Percentiles rank a stretch among this genome's conserved stretches.
Conservation (phyloP, 352 stramenopile genomes). For the Phytophthora citricola region DNA sequence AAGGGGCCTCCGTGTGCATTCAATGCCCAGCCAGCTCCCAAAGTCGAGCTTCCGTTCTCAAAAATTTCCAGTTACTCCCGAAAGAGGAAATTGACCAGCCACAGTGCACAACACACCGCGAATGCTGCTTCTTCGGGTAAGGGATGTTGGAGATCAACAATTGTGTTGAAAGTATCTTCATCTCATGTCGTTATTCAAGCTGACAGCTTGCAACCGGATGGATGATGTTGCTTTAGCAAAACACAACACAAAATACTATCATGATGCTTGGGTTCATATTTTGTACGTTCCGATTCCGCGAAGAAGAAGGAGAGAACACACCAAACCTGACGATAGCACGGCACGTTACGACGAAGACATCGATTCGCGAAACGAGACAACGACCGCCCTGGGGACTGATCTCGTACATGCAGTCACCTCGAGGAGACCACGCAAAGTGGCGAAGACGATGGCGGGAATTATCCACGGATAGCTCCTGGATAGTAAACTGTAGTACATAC, state of each 20-base stretch:
- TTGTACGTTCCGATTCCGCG: background rate
- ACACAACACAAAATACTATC: too few species aligned
- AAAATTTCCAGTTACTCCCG: constrained; percentile 28
- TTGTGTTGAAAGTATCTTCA: too few species aligned
- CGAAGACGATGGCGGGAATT: background rate
- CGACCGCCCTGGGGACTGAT: background rate
- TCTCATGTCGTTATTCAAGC: too few species aligned
- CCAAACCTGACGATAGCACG: background rate
- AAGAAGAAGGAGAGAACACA: constrained; percentile 2
- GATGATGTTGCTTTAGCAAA: too few species aligned
- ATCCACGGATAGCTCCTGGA: background rate
- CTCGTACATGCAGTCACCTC: too few species aligned
- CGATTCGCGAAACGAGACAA: background rate
- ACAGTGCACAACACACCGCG: constrained; percentile 43
- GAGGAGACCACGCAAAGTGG: background rate
- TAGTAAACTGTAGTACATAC: too few species aligned
- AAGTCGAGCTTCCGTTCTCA: constrained; percentile 29
- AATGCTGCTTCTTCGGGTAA: constrained; percentile 62
- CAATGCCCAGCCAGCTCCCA: constrained; percentile 39
- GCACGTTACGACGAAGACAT: constrained; percentile 1
- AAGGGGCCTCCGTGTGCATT: constrained; percentile 54
- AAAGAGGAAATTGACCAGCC: constrained; percentile 14
- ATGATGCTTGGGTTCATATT: too few species aligned
- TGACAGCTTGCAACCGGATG: too few species aligned
- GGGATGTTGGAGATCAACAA: background rate